Percentiles rank a stretch among this genome's conserved stretches.
Conservation (phyloP, 2,329 filamentous ascomycete species). For the Beauveria caledonica region DNA sequence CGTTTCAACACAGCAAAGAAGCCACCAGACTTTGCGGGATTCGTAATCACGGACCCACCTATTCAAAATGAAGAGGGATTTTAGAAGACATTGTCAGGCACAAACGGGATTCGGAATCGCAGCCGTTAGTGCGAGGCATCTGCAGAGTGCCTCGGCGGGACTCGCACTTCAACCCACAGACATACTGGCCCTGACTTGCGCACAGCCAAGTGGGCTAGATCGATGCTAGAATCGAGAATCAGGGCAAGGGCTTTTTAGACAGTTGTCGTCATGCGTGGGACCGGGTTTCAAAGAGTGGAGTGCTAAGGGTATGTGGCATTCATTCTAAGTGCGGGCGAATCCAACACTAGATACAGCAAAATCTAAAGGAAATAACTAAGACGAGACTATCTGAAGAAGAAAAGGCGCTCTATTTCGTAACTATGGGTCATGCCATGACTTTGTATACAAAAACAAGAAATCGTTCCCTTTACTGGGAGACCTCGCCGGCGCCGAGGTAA, state of each 20-base stretch:
- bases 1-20: not conserved
- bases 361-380: not conserved
- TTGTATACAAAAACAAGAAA: not conserved
- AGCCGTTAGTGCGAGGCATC: constrained; percentile 6
- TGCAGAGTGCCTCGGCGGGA: not conserved
- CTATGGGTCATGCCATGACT: not conserved
- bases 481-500: constrained; percentile 10
- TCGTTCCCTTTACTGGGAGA: not conserved
- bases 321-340: not conserved
- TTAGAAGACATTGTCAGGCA: not conserved
- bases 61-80: not conserved
- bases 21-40: not conserved
- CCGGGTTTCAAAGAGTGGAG: constrained; percentile 1
- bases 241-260: not conserved
- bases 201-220: not conserved
- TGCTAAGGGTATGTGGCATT: not conserved
- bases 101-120: constrained; percentile 7
- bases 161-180: not conserved
- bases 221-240: constrained; percentile 1
- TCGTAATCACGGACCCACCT: constrained; percentile 1
- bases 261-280: constrained; percentile 5
- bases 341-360: not conserved
- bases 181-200: not conserved
- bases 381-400: not conserved
- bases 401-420: constrained; percentile 1